Evolutionary conservation across 139 green algal species (phyloP).

Genomic region (Chlamydomonas sphaeroides): DNA sequence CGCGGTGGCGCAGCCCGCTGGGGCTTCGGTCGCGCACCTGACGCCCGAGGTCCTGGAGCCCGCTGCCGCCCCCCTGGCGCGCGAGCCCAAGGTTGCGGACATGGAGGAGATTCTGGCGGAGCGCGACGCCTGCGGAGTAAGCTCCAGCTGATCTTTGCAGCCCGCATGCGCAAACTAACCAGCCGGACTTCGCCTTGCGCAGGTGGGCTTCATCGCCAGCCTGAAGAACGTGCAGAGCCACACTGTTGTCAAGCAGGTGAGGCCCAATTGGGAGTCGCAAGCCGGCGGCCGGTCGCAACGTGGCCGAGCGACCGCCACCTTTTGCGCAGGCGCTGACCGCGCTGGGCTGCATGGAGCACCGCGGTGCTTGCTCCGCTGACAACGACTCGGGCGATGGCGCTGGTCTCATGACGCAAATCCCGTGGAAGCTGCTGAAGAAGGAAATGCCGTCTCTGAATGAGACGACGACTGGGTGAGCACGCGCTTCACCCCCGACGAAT

Average conservation of each 20-base stretch:
- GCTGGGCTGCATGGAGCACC: slow-evolving; percentile 99
- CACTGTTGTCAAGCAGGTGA: slow-evolving; percentile 90
- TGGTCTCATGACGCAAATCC: slow-evolving; percentile 97
- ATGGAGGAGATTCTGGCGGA: slow-evolving; percentile 93
- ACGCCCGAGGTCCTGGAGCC: slow-evolving; percentile 17
- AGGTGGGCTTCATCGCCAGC: slow-evolving; percentile 98
- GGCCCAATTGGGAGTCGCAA: background rate
- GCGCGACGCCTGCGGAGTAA: slow-evolving; percentile 94
- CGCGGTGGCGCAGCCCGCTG: background rate
- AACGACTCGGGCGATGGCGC: slow-evolving; percentile 97
- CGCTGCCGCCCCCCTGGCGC: too few relatives aligned
- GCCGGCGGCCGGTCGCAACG: too few relatives aligned
- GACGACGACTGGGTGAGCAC: slow-evolving; percentile 69
- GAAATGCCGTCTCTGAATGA: slow-evolving; percentile 76
- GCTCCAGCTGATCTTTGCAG: slow-evolving; percentile 31
- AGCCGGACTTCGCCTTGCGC: background rate
- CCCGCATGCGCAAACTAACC: background rate
- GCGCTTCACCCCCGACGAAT: too few relatives aligned
- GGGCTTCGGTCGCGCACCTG: background rate
- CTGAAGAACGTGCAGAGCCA: slow-evolving; percentile 90
- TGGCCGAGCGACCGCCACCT: too few relatives aligned
- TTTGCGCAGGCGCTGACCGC: slow-evolving; percentile 83
- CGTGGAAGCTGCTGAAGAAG: slow-evolving; percentile 93
- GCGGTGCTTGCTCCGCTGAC: slow-evolving; percentile 96
- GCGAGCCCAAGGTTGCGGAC: slow-evolving; percentile 68